Percentiles rank a stretch among this genome's conserved stretches.
These are phyloP conservation scores for Chrysochromulina parva DNA, from an alignment of 78 protist species.

Conservation along the genomic window DNA sequence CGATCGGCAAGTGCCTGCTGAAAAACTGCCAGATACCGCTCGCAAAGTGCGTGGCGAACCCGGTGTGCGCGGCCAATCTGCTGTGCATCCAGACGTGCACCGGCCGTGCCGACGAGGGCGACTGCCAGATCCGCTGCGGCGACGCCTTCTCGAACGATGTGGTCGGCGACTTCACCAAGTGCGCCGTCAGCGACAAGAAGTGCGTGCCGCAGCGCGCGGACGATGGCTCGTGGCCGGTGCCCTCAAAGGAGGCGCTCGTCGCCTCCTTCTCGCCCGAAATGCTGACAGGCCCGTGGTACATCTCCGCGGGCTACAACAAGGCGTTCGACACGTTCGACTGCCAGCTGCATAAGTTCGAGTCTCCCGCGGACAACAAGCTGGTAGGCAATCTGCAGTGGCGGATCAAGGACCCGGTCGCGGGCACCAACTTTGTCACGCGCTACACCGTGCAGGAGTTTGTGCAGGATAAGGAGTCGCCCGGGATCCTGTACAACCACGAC, in stretches of 20 bases:
- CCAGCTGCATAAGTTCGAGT: not conserved
- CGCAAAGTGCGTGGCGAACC: not conserved
- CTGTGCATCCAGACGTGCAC: not conserved
- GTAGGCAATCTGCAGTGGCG: slow-evolving; percentile 13
- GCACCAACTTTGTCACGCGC: not conserved
- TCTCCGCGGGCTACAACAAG: not conserved
- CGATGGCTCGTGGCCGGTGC: slow-evolving; percentile 6
- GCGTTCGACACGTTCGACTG: slow-evolving; percentile 11
- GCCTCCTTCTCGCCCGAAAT: not conserved
- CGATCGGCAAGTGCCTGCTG: not conserved
- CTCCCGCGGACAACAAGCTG: not conserved
- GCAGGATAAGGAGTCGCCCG: not conserved
- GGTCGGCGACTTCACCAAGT: not conserved
- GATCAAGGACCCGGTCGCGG: not conserved
- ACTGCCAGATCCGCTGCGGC: slow-evolving; percentile 15
- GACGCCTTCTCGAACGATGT: not conserved
- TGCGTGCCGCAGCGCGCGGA: slow-evolving; percentile 22
- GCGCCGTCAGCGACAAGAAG: not conserved
- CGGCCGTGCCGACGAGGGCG: not conserved
- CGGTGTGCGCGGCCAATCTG: not conserved
- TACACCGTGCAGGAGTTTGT: not conserved
- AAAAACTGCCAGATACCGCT: not conserved
- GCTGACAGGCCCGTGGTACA: not conserved
- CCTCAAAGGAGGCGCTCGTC: not conserved
- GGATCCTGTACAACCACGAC: slow-evolving; percentile 30